A percentile compares a stretch with the other conserved stretches of the same genome.
Conservation (phyloP, 805 yeast genomes). For the Teunomyces stri region DNA sequence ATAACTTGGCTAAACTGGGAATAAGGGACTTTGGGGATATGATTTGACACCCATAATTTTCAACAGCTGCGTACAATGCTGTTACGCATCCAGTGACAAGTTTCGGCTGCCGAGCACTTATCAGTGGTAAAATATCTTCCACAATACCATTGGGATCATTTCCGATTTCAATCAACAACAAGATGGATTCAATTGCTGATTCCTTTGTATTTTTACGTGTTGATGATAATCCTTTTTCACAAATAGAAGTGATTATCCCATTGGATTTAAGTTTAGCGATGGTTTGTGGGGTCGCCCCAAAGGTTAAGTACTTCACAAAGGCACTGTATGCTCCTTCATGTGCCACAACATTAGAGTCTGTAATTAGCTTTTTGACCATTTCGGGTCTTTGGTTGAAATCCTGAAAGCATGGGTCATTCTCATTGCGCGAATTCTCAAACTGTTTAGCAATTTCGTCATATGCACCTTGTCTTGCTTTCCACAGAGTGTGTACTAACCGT, state of each 20-base stretch:
- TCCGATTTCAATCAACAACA: constrained; percentile 57
- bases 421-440: constrained; percentile 54
- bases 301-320: constrained; percentile 52
- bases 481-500: constrained; percentile 46
- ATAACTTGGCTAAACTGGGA: constrained; percentile 60
- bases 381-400: constrained; percentile 53
- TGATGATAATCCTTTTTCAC: constrained; percentile 82
- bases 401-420: constrained; percentile 54
- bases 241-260: constrained; percentile 48
- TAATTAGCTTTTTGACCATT: constrained; percentile 53
- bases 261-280: constrained; percentile 40
- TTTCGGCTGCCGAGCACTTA: constrained; percentile 70
- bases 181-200: constrained; percentile 59
- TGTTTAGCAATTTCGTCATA: constrained; percentile 61
- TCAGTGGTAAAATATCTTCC: constrained; percentile 62
- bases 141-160: constrained; percentile 65
- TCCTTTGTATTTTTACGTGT: constrained; percentile 71
- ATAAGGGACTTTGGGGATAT: constrained; percentile 54
- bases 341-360: constrained; percentile 86
- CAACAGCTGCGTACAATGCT: constrained; percentile 55
- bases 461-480: constrained; percentile 85
- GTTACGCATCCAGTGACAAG: constrained; percentile 65
- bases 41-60: constrained; percentile 63
- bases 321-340: constrained; percentile 77
- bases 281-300: constrained; percentile 47